phyloP scores from a whole-genome alignment of 768 basidiomycete genomes.

The Botryobasidium botryosum region DNA sequence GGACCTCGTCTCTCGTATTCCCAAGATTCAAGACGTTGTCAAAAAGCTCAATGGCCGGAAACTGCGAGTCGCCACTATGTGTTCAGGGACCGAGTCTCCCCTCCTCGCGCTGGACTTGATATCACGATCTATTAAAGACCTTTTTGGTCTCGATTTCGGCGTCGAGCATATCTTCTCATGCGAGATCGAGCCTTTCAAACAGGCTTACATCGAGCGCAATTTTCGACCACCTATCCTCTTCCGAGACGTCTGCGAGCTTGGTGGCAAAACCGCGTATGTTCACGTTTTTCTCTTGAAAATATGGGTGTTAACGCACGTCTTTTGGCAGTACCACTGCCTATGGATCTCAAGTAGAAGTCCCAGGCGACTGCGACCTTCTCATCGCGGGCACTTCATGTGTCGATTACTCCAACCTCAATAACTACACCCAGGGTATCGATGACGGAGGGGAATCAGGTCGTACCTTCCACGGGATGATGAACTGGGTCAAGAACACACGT shows the following conservation, averaged over 20 bases:
- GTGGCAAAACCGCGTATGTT: slow-evolving; percentile 56
- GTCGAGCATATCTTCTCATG: slow-evolving; percentile 92
- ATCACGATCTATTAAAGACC: slow-evolving; percentile 52
- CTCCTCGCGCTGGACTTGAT: slow-evolving; percentile 79
- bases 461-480: slow-evolving; percentile 90
- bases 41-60: slow-evolving; percentile 43
- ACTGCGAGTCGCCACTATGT: slow-evolving; percentile 92
- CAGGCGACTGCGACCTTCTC: slow-evolving; percentile 78
- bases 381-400: slow-evolving; percentile 94
- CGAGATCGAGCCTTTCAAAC: slow-evolving; percentile 94
- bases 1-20: slow-evolving; percentile 23
- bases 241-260: slow-evolving; percentile 85
- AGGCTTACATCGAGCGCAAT: slow-evolving; percentile 93
- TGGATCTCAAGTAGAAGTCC: slow-evolving; percentile 68
- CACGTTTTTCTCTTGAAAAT: neutral
- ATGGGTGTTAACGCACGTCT: neutral
- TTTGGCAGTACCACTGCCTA: slow-evolving; percentile 70
- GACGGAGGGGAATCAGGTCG: slow-evolving; percentile 84
- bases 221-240: slow-evolving; percentile 86
- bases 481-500: slow-evolving; percentile 72
- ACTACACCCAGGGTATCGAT: slow-evolving; percentile 76
- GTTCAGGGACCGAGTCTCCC: slow-evolving; percentile 90
- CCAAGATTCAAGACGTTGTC: slow-evolving; percentile 17
- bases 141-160: slow-evolving; percentile 44
- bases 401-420: slow-evolving; percentile 93